These are phyloP conservation scores for Sporopachydermia quercuum DNA, from an alignment of 805 yeast species.

Conservation along the genomic window DNA sequence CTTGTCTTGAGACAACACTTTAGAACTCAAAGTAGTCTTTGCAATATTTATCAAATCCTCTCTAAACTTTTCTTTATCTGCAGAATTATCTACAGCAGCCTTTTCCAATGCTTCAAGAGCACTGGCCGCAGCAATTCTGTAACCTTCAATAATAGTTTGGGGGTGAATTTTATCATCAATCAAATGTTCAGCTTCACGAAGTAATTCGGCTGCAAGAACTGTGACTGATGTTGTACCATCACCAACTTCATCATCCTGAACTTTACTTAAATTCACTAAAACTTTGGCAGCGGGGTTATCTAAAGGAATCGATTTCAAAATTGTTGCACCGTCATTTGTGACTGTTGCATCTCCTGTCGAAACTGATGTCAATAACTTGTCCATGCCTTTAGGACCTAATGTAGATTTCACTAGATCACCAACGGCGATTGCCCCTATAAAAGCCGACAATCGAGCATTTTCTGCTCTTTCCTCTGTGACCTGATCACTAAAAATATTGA, in stretches of 20 bases:
- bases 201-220: slow-evolving; percentile 82
- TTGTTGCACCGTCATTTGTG: slow-evolving; percentile 98
- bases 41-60: slow-evolving; percentile 77
- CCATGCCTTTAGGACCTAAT: slow-evolving; percentile 98
- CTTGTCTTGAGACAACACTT: slow-evolving; percentile 89
- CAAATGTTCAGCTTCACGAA: slow-evolving; percentile 88
- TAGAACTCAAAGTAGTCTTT: slow-evolving; percentile 84
- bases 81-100: slow-evolving; percentile 61
- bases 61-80: slow-evolving; percentile 43
- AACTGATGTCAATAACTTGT: slow-evolving; percentile 80
- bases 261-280: slow-evolving; percentile 83
- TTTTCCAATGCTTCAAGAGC: slow-evolving; percentile 70
- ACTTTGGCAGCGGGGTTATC: slow-evolving; percentile 98
- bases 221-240: slow-evolving; percentile 98
- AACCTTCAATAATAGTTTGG: slow-evolving; percentile 94
- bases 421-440: slow-evolving; percentile 97
- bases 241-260: slow-evolving; percentile 97
- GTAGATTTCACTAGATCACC: slow-evolving; percentile 93
- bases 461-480: slow-evolving; percentile 97
- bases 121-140: slow-evolving; percentile 73
- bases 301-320: slow-evolving; percentile 81
- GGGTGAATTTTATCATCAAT: slow-evolving; percentile 93
- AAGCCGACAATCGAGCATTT: slow-evolving; percentile 93
- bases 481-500: slow-evolving; percentile 91
- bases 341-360: slow-evolving; percentile 65